A percentile compares a stretch with the other conserved stretches of the same genome.
phyloP scores from a whole-genome alignment of 345 rosid genomes.

The Citrus inodora region DNA sequence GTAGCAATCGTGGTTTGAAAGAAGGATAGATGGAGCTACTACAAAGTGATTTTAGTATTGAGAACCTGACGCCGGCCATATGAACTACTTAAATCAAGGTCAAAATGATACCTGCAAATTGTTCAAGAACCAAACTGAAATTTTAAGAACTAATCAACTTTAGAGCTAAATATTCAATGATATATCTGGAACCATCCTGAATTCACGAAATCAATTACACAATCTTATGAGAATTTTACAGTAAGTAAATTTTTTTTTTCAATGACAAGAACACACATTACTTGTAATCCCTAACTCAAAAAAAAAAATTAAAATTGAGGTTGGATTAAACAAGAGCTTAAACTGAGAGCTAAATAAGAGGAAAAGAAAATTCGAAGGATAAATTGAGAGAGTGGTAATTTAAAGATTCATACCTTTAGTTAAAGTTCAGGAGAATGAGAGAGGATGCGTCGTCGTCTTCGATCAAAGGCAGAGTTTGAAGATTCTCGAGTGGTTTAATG shows the following conservation, averaged over 20 bases:
- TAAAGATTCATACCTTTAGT: background rate
- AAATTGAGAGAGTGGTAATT: background rate
- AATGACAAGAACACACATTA: background rate
- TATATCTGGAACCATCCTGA: background rate
- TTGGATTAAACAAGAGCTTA: background rate
- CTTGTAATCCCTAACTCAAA: background rate
- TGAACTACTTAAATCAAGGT: slow-evolving; percentile 2
- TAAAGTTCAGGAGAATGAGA: background rate
- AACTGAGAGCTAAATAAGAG: background rate
- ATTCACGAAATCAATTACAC: background rate
- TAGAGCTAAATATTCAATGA: background rate
- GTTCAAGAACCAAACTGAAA: slow-evolving; percentile 5
- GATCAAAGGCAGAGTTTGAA: no score
- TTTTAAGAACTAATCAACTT: background rate
- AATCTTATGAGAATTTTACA: background rate
- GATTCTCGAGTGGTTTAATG: no score
- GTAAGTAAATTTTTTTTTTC: background rate
- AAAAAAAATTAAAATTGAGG: no score
- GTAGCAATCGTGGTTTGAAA: slow-evolving; percentile 14
- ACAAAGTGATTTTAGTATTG: slow-evolving; percentile 31
- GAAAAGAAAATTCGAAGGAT: background rate
- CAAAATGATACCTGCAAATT: slow-evolving; percentile 2
- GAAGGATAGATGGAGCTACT: slow-evolving; percentile 23
- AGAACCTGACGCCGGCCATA: slow-evolving; percentile 49
- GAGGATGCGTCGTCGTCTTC: no score